Percentiles rank a stretch among this genome's conserved stretches.
Conservation (phyloP, 2,329 filamentous ascomycete genomes). For the Aspergillus viridinutans region DNA sequence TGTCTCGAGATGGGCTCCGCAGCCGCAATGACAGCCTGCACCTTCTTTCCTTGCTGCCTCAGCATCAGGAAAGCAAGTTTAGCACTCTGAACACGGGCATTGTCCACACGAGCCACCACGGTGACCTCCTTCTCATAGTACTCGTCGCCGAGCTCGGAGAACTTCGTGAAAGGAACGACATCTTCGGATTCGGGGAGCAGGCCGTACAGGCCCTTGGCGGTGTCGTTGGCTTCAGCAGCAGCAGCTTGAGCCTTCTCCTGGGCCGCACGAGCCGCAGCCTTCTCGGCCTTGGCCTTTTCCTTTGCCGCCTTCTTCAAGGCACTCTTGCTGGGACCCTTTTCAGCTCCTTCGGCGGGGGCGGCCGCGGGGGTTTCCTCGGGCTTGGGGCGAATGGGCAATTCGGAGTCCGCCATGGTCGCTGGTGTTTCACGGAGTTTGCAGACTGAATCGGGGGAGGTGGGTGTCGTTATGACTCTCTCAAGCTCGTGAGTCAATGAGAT, state of each 20-base stretch:
- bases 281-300: constrained; percentile 82
- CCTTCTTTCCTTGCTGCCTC: constrained; percentile 69
- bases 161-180: constrained; percentile 56
- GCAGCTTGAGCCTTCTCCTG: constrained; percentile 68
- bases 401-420: constrained; percentile 35
- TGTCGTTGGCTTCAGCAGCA: constrained; percentile 57
- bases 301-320: constrained; percentile 83
- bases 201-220: constrained; percentile 73
- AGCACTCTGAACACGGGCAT: constrained; percentile 79
- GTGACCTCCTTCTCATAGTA: constrained; percentile 67
- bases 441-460: constrained; percentile 1
- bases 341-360: constrained; percentile 28
- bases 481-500: constrained; percentile 1
- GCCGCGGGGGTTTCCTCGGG: constrained; percentile 31
- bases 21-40: constrained; percentile 74
- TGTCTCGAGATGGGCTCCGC: constrained; percentile 65
- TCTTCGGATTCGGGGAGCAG: constrained; percentile 58
- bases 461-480: constrained; percentile 3
- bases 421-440: constrained; percentile 1
- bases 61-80: constrained; percentile 91
- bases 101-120: constrained; percentile 78
- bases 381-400: constrained; percentile 38
- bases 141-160: constrained; percentile 54
- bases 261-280: constrained; percentile 66
- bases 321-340: constrained; percentile 60